Evolutionary conservation across 164 flowering plant species (phyloP), one percentile per base, ranked within the genome.

Genomic region (Tinospora cordifolia): DNA sequence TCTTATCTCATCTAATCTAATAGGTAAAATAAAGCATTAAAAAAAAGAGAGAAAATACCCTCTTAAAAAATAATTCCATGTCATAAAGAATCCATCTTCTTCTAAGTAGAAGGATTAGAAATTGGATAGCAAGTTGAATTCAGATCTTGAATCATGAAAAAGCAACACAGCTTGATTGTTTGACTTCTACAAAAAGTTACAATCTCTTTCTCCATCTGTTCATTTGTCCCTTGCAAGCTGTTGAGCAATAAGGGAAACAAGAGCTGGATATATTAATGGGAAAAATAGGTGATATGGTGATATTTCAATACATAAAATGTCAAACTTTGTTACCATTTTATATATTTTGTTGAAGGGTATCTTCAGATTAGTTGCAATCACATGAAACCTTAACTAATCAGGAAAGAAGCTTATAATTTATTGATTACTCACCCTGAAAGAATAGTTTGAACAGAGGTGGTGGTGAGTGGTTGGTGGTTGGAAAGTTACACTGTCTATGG

Each of bases 151-250:
- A 44, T 44, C 14, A 44, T 44, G 47, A 44, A 44, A 44, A 44
- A 44, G 47, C 0, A 44, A 44, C 47, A 9, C 14, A 44, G 47
- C n/a, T n/a, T 54, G 60, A 54, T 54, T 54, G 60, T 54, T 54
- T 19, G 60, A 54, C 60, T 54, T 54, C 22, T 54, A 54, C 60
- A n/a, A 17, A 54, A 54, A 54, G 60, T 54, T 44, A 44, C 47
- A 44, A 8, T 8, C 60, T 21, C 60, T 54, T n/a, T 3, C 4
- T 47, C 14, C 19, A 4, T 47, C 14, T 47, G n/a, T n/a, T n/a
- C n/a, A n/a, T n/a, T 13, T 47, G 14, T 47, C 19, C n/a, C 60
- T 19, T 8, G 21, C 60, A 54, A 54, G 24, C 60, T 54, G 60
- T 54, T 4, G 24, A n/a, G 24, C 24, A 30, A 30, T 30, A 30